Conservation (phyloP, 257 asterid species). For the Craterostigma plantagineum region DNA sequence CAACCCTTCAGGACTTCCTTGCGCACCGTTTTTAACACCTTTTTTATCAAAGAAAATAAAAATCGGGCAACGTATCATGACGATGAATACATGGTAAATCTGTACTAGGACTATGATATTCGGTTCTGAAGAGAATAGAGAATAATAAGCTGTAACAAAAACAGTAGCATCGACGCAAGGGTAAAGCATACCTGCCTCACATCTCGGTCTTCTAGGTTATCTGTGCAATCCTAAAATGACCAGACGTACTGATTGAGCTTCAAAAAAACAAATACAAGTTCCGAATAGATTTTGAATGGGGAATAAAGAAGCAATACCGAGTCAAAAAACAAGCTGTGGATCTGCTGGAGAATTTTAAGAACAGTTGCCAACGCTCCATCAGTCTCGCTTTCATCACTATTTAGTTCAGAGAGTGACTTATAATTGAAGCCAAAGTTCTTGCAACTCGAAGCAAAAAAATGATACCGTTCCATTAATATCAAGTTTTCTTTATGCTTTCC, state of each 20-base stretch:
- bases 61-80: too few relatives aligned
- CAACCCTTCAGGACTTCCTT: conserved; percentile 46
- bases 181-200: conserved; percentile 84
- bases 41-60: too few relatives aligned
- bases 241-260: conserved; percentile 4
- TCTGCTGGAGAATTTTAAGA: conserved; percentile 41
- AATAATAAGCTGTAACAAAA: background rate
- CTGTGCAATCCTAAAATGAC: conserved; percentile 31
- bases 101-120: too few relatives aligned
- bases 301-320: conserved; percentile 18
- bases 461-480: conserved; percentile 79
- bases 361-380: conserved; percentile 71
- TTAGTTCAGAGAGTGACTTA: conserved; percentile 47
- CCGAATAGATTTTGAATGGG: background rate
- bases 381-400: conserved; percentile 67
- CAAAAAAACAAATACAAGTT: background rate
- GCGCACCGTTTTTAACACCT: conserved; percentile 37
- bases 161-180: too few relatives aligned
- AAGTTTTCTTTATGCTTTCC: conserved; percentile 66
- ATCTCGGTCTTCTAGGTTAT: conserved; percentile 37
- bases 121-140: background rate
- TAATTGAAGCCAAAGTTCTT: conserved; percentile 50
- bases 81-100: too few relatives aligned
- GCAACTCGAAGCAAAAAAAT: conserved; percentile 78
- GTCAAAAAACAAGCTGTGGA: conserved; percentile 46